Base-by-base conservation (phyloP, 306 rosid genomes). In the Amphicarpaea edgeworthii region DNA sequence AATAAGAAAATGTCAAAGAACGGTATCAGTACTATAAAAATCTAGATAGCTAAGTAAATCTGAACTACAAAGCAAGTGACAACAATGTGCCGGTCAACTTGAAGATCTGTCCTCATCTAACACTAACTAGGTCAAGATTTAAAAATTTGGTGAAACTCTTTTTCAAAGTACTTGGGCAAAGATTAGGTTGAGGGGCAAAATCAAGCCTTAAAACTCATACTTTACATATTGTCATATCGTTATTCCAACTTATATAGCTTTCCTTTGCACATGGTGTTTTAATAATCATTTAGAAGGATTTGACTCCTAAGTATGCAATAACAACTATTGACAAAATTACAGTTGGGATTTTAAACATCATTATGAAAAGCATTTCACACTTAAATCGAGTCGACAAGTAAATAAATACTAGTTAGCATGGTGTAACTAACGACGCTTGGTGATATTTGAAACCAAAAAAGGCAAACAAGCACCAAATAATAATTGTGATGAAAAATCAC, bases 401-500 rank as follows among this genome's bases (percentile, higher is more conserved):
- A 8, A 37, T 34, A 49, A 50, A 19, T 37, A n/a, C n/a, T n/a
- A 23, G 12, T 71, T 38, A 54, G 24, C 38, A 55, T 19, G 10
- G n/a, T 4, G 3, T 14, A 34, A 54, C 21, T 11, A 71, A 12
- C 65, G 45, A 57, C 0, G 42, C n/a, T 21, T 11, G 37, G 12
- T 42, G 12, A 57, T 40, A 47, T 50, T 43, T 24, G 15, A 64
- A 54, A 8, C 51, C n/a, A n/a, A 9, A 54, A 64, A 12, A 55
- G 16, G 37, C 60, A 53, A 74, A 34, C 41, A 75, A 75, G 17
- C 28, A 71, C 40, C 78, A 51, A 58, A 1, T 23, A 58, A 1
- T 23, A 74, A 9, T 71, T 16, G 65, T 62, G 74, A 63, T 32
- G 73, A 68, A 82, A 61, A 82, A 61, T 60, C 17, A 77, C 62